Base-by-base conservation (phyloP, 2,329 filamentous ascomycete genomes). In the Exophiala calicioides region DNA sequence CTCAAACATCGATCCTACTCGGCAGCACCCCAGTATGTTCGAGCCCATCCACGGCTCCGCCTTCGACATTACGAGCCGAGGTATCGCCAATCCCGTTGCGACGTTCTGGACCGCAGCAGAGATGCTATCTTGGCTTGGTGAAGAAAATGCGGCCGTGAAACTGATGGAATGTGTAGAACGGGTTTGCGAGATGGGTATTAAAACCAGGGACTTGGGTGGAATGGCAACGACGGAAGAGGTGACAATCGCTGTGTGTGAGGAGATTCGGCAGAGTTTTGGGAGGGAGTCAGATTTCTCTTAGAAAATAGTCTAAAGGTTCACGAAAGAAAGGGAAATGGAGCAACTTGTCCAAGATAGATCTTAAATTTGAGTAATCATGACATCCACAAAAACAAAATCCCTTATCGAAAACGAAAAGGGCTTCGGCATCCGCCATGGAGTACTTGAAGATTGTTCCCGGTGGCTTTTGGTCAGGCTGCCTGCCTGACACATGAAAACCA, bases 51-150 rank as follows among this genome's bases (percentile, higher is more conserved):
- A 84, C 52, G 81, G 91, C 63, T 95, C 90, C 58, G 91, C 91
- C 50, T 91, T 90, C 54, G 91, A 97, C 72, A 97, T 97, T 69
- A 90, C 90, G 58, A 91, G 91, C 71, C 89, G 95, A 82, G 86
- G 82, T 59, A 85, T 97, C 60, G 93, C 93, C 66, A 98, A 98
- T 82, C 93, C 93, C 56, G 73, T 85, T 0, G 82, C 77, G 4
- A 82, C 81, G 5, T 84, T 85, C 62, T 86, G 83, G 84, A 83
- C 81, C 1, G 82, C 79, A 0, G 80, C 82, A 3, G 84, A 85
- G 70, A 81, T 88, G 78, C 71, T 85, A 9, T 67, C 74, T 30
- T 84, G 82, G 75, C 62, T 85, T 12, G 81, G 81, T 0, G 68
- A 81, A 47, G 72, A 76, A 24, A 68, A 74, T 3, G 81, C 80